phyloP scores from a whole-genome alignment of 2,329 filamentous ascomycete genomes.

The Ophiostoma himal-ulmi region DNA sequence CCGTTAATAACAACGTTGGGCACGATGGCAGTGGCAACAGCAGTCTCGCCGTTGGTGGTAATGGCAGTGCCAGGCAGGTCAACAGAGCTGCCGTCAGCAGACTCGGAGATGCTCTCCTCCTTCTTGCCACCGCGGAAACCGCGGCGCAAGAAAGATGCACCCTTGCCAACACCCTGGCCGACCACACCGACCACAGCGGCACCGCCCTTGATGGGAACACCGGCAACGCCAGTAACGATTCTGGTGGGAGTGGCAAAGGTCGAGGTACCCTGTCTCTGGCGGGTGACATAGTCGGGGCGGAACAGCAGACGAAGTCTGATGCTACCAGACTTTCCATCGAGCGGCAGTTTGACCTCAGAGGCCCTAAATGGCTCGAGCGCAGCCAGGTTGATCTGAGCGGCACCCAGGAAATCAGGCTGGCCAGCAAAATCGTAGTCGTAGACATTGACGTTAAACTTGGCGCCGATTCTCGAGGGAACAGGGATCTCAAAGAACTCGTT shows the following conservation, averaged over 20 bases:
- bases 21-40: constrained; percentile 20
- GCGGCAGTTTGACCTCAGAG: constrained; percentile 64
- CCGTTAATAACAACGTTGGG: constrained; percentile 33
- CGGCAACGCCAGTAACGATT: constrained; percentile 76
- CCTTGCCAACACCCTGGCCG: constrained; percentile 76
- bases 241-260: constrained; percentile 88
- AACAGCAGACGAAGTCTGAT: constrained; percentile 82
- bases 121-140: constrained; percentile 69
- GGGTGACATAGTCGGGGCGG: constrained; percentile 84
- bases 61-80: constrained; percentile 37
- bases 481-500: constrained; percentile 90
- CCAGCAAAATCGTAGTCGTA: constrained; percentile 97
- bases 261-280: constrained; percentile 80
- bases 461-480: constrained; percentile 75
- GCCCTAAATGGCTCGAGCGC: constrained; percentile 78
- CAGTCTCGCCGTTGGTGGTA: constrained; percentile 40
- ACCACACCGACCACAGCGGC: constrained; percentile 66
- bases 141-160: constrained; percentile 82
- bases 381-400: constrained; percentile 67
- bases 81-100: constrained; percentile 1
- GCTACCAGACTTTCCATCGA: constrained; percentile 85
- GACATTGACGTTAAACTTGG: constrained; percentile 75
- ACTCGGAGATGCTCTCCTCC: constrained; percentile 44
- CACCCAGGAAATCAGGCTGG: constrained; percentile 85
- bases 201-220: constrained; percentile 90